Evolutionary conservation across 1,284 basidiomycete genomes (phyloP).

Genomic region (Gymnopus androsaceus): DNA sequence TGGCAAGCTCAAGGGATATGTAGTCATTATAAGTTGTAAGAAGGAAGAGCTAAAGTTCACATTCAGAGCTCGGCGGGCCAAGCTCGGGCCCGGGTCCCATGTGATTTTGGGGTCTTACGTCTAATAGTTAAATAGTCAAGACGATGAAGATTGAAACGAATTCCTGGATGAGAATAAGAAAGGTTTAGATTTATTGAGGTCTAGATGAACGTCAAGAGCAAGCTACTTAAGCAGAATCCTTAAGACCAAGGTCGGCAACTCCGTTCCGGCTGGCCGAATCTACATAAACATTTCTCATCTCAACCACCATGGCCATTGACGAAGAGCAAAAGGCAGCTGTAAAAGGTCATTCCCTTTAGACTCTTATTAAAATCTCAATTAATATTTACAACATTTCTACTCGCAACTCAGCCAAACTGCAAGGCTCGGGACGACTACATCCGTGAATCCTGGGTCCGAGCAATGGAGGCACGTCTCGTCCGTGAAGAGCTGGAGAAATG

Average conservation of each 20-base stretch:
- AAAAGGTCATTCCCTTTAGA: constrained; percentile 38
- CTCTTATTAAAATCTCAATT: background rate
- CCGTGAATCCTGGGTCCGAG: constrained; percentile 91
- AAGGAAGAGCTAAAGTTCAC: background rate
- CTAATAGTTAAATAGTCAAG: background rate
- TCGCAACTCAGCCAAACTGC: constrained; percentile 64
- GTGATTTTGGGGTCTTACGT: background rate
- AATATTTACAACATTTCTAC: background rate
- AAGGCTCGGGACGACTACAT: constrained; percentile 78
- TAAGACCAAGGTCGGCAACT: too few species aligned
- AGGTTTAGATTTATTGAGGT: too few species aligned
- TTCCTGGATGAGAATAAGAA: too few species aligned
- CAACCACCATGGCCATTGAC: constrained; percentile 38
- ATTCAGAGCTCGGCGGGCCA: background rate
- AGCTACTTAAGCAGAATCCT: too few species aligned
- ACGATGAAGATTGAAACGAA: too few species aligned
- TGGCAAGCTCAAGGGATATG: constrained; percentile 53
- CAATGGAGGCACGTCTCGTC: constrained; percentile 92
- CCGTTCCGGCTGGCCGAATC: background rate
- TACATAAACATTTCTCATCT: background rate
- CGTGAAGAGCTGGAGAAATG: constrained; percentile 91
- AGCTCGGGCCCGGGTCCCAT: background rate
- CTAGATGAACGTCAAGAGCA: too few species aligned
- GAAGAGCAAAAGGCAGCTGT: constrained; percentile 48
- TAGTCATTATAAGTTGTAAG: constrained; percentile 30